Evolutionary conservation across 2,329 filamentous ascomycete genomes (phyloP), one percentile per base, ranked within the genome.

Genomic region (Nemania diffusa): DNA sequence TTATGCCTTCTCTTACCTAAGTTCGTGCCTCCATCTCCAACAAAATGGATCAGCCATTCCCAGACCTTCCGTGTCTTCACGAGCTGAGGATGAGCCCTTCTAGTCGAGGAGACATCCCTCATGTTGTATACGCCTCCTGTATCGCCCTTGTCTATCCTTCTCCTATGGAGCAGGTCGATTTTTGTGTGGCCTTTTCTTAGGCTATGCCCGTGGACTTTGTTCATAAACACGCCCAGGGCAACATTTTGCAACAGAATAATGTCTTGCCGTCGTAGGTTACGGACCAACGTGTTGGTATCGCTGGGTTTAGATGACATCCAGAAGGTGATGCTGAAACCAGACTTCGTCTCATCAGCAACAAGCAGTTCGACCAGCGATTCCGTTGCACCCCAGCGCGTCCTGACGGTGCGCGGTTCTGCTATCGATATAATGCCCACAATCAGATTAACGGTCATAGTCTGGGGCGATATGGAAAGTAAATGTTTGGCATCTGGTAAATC

Each of bases 151-250:
- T 86, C 85, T 8, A 86, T 75, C 67, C 80, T 83, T 63, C 83
- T 80, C 24, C 88, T 84, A 73, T 88, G 88, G 20, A 97, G 79
- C 50, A 97, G 79, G 69, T 90, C 85, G 27, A 95, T 81, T 68
- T 85, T 88, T 3, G 92, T 94, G 73, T 92, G 85, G 7, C 88
- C 88, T 69, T 87, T 87, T 29, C 91, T 87, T 69, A 97, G 80
- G 74, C 91, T 96, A 77, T 97, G 92, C 0, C 95, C 94, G 73
- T 96, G 94, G 0, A 97, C 94, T 73, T 87, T 90, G 53, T 88
- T 87, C 58, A 86, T 86, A 77, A 95, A 98, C 3, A 88, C 88
- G 59, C 88, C 88, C 58, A 98, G 82, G 0, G 91, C 93, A 6
- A 97, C 89, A 73, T 95, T 94, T 64, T 90, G 89, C 66, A 97